Percentiles rank a stretch among this genome's conserved stretches.
These are phyloP conservation scores for Blastomyces gilchristii DNA, from an alignment of 2,329 filamentous ascomycete species.

Conservation along the genomic window DNA sequence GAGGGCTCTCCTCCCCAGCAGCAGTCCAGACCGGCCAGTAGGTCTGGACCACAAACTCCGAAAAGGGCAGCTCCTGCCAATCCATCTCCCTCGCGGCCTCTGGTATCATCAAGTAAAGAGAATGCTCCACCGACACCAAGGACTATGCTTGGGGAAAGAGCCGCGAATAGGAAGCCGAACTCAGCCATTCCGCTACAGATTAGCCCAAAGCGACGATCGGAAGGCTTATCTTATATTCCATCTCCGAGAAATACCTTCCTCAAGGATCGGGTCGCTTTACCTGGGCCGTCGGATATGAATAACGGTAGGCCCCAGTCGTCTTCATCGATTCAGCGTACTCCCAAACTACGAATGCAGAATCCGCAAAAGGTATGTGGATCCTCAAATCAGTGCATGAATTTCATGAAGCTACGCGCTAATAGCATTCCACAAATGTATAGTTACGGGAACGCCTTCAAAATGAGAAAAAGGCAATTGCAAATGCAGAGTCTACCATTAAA, in stretches of 20 bases:
- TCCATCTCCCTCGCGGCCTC: slow-evolving; percentile 21
- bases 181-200: slow-evolving; percentile 26
- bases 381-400: neutral
- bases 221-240: slow-evolving; percentile 42
- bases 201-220: slow-evolving; percentile 36
- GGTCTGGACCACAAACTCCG: slow-evolving; percentile 9
- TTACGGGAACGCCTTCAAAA: slow-evolving; percentile 72
- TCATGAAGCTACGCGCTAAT: neutral
- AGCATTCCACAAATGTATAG: slow-evolving; percentile 17
- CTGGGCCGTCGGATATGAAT: slow-evolving; percentile 24
- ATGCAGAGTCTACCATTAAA: slow-evolving; percentile 58
- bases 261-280: slow-evolving; percentile 26
- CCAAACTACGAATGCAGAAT: slow-evolving; percentile 58
- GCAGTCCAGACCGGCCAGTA: neutral
- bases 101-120: slow-evolving; percentile 30
- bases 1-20: slow-evolving; percentile 11
- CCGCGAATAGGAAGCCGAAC: slow-evolving; percentile 25
- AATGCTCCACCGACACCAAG: slow-evolving; percentile 32
- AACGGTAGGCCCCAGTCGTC: slow-evolving; percentile 38
- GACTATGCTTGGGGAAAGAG: slow-evolving; percentile 24
- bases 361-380: slow-evolving; percentile 43
- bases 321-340: slow-evolving; percentile 58
- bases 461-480: slow-evolving; percentile 64
- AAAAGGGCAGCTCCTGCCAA: slow-evolving; percentile 3
- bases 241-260: slow-evolving; percentile 30